These are phyloP conservation scores for Candida dendrica DNA, from an alignment of 805 yeast genomes.

Conservation along the genomic window DNA sequence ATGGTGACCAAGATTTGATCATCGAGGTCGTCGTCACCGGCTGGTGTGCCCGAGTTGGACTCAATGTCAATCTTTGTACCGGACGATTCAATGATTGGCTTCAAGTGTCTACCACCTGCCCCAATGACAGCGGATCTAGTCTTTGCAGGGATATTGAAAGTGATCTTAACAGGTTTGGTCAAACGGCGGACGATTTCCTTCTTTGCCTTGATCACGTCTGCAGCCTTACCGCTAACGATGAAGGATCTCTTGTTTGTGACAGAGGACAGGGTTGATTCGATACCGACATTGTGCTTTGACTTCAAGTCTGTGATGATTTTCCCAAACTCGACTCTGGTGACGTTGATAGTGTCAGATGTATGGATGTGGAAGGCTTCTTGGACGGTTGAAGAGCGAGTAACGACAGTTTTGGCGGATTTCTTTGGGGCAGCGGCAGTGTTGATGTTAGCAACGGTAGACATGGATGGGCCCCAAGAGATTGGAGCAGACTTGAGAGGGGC, in stretches of 20 bases:
- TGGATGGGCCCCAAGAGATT: slow-evolving; percentile 35
- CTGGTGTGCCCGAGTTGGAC: slow-evolving; percentile 25
- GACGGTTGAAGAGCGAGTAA: slow-evolving; percentile 50
- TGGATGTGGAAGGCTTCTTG: slow-evolving; percentile 78
- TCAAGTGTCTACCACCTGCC: slow-evolving; percentile 73
- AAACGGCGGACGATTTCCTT: slow-evolving; percentile 68
- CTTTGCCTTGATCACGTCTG: slow-evolving; percentile 60
- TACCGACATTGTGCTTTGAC: slow-evolving; percentile 51
- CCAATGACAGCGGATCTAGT: slow-evolving; percentile 80
- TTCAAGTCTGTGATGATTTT: slow-evolving; percentile 60
- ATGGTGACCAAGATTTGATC: slow-evolving; percentile 54
- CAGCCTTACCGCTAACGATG: slow-evolving; percentile 69
- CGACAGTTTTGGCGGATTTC: slow-evolving; percentile 12
- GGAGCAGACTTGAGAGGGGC: slow-evolving; percentile 11
- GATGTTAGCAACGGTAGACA: slow-evolving; percentile 26
- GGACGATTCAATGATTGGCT: slow-evolving; percentile 65
- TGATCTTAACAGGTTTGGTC: slow-evolving; percentile 61
- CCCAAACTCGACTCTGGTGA: slow-evolving; percentile 59
- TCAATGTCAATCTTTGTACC: slow-evolving; percentile 70
- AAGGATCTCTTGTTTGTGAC: slow-evolving; percentile 75
- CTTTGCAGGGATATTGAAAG: slow-evolving; percentile 66
- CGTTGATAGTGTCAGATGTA: slow-evolving; percentile 57
- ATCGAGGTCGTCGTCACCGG: slow-evolving; percentile 50
- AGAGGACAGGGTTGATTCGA: slow-evolving; percentile 78
- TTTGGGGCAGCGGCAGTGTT: slow-evolving; percentile 19